Conservation (phyloP, 2,329 filamentous ascomycete species). For the Didymella glomerata region DNA sequence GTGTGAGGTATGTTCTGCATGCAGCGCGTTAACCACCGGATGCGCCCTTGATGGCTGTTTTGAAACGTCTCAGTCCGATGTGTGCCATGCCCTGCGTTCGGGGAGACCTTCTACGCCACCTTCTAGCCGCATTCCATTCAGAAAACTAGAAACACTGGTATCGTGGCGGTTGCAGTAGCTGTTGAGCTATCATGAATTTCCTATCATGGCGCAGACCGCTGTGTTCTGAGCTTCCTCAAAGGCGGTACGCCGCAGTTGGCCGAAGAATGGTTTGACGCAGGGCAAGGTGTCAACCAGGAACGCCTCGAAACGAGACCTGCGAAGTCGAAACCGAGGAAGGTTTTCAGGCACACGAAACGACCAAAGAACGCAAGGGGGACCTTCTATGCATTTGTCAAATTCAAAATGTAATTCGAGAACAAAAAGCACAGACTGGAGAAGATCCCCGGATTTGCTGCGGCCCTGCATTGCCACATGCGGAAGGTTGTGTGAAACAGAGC, state of each 20-base stretch:
- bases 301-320: constrained; percentile 9
- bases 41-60: constrained; percentile 1
- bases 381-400: constrained; percentile 11
- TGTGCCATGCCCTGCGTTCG: constrained; percentile 12
- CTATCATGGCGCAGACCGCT: constrained; percentile 9
- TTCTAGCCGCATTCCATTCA: constrained; percentile 16
- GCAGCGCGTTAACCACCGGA: constrained; percentile 3
- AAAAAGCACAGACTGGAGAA: constrained; percentile 24
- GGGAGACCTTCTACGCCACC: constrained; percentile 22
- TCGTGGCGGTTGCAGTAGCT: constrained; percentile 13
- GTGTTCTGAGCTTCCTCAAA: constrained; percentile 6
- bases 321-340: constrained; percentile 9
- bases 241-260: constrained; percentile 7
- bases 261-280: constrained; percentile 2
- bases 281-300: background rate
- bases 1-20: constrained; percentile 8
- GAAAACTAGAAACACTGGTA: constrained; percentile 6
- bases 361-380: background rate
- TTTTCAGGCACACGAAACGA: constrained; percentile 12
- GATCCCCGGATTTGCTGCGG: constrained; percentile 24
- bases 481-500: constrained; percentile 18
- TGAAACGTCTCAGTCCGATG: constrained; percentile 12
- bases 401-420: constrained; percentile 7
- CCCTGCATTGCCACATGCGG: constrained; percentile 22
- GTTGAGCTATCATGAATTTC: constrained; percentile 8